Evolutionary conservation across 345 rosid genomes (phyloP), one percentile per base, ranked within the genome.

Genomic region (Diplotaxis tenuifolia): DNA sequence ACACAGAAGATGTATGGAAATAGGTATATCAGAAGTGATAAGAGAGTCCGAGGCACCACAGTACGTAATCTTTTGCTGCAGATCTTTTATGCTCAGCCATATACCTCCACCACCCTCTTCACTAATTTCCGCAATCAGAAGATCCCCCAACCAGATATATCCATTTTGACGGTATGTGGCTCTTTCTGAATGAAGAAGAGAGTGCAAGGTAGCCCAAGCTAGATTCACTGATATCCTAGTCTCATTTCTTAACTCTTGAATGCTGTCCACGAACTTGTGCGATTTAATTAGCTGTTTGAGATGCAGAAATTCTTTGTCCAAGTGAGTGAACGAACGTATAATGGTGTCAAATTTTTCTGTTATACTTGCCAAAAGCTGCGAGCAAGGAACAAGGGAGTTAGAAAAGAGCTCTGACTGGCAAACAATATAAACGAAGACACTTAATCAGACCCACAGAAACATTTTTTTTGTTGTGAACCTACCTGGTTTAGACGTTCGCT

Each of bases 121-220:
- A 54, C 86, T 88, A 68, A 95, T 95, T 86, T 95, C 99, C 0
- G 92, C 86, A 70, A 88, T 88, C 69, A 95, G 95, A 84, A 95
- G 82, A 83, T 95, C 96, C 19, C 96, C 90, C 75, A 95, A 81
- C 99, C 99, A 92, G 71, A 87, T 86, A 80, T 86, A 89, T 62
- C 97, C 99, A 84, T 90, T 95, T 77, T 78, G 95, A 72, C 92
- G 89, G 65, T 79, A 92, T 12, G 89, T 80, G 71, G 83, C 80
- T 74, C 93, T 88, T 72, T 87, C 91, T 28, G 97, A 95, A 78
- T 92, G 99, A 79, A 95, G 90, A 78, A 95, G 99, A 64, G 96
- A 95, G 80, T 95, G 99, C 77, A 92, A 80, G 23, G 88, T 89
- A 63, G 88, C 85, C 99, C 99, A 95, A 15, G 91, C 78, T 23